Evolutionary conservation across 2,329 filamentous ascomycete genomes (phyloP), one percentile per base, ranked within the genome.

Genomic region (Coniochaeta sp.): DNA sequence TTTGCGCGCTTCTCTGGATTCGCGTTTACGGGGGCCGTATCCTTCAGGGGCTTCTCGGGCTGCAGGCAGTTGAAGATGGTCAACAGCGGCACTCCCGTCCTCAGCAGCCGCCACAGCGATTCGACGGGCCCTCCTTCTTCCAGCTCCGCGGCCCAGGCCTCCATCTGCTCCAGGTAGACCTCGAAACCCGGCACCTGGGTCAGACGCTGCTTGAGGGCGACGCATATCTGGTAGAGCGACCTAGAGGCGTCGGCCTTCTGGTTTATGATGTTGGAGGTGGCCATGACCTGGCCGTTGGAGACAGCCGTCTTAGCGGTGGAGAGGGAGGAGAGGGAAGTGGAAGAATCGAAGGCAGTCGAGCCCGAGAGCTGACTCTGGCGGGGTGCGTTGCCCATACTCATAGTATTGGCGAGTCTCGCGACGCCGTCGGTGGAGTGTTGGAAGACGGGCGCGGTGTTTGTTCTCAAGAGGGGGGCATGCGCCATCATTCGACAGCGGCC

Each of bases 261-360:
- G 72, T 99, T 99, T 77, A 99, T 96, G 67, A 99, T 95, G 69
- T 96, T 96, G 67, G 88, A 81, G 54, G 87, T 90, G 55, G 91
- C 87, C 62, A 89, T 74, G 55, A 91, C 81, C 54, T 81, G 81
- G 45, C 83, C 83, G 54, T 76, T 81, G 46, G 76, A 72, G 9
- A 69, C 64, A 26, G 71, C 59, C 28, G 76, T 77, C 26, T 71
- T 61, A 12, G 70, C 63, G 59, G 67, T 77, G 42, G 70, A 64
- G 47, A 81, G 66, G 2, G 78, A 76, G 55, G 67, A 70, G 42
- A 82, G 65, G 13, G 78, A 82, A 45, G 76, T 72, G 31, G 73
- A 75, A 14, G 76, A 78, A 58, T 74, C 71, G 63, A 74, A 77
- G 49, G 74, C 75, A 28, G 81, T 82, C 55, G 81, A 76, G 67